Evolutionary conservation across 2,329 filamentous ascomycete species (phyloP).

Genomic region (Penicillium sp.): DNA sequence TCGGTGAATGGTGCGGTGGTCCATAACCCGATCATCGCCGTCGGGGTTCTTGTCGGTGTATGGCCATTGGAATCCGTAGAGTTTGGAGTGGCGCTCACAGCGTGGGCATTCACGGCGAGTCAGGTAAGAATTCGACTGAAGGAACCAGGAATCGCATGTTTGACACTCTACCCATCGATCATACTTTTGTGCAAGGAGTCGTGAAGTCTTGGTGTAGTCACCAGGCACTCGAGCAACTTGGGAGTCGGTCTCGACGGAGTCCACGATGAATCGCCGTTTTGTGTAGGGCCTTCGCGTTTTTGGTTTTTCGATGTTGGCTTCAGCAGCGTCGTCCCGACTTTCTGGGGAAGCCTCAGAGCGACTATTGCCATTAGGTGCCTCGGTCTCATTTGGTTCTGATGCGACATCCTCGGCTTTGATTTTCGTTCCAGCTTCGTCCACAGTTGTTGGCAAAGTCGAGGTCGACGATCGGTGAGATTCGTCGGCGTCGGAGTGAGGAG

Average conservation of each 20-base stretch:
- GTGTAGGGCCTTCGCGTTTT: constrained; percentile 24
- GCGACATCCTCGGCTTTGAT: constrained; percentile 23
- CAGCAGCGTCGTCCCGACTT: constrained; percentile 27
- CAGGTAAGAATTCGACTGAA: constrained; percentile 84
- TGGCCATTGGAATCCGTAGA: constrained; percentile 95
- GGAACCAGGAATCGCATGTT: constrained; percentile 78
- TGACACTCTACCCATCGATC: constrained; percentile 85
- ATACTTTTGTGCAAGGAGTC: constrained; percentile 74
- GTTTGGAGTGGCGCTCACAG: constrained; percentile 91
- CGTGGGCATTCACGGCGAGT: constrained; percentile 84
- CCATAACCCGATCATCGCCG: constrained; percentile 67
- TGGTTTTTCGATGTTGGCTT: constrained; percentile 18
- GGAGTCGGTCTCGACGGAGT: constrained; percentile 41
- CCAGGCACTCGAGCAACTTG: constrained; percentile 60
- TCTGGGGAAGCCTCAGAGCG: constrained; percentile 12
- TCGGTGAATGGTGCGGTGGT: constrained; percentile 84
- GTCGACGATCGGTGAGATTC: constrained; percentile 36
- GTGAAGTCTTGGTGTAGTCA: constrained; percentile 79
- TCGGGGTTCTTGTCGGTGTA: constrained; percentile 89
- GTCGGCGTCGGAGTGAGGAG: constrained; percentile 30
- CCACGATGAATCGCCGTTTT: constrained; percentile 31
- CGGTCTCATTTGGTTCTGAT: constrained; percentile 1
- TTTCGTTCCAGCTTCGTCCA: constrained; percentile 26
- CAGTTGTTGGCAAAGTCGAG: constrained; percentile 41
- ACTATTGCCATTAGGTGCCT: constrained; percentile 7